Evolutionary conservation across 148 eudicot genomes (phyloP).

Genomic region (Bassia scoparia): DNA sequence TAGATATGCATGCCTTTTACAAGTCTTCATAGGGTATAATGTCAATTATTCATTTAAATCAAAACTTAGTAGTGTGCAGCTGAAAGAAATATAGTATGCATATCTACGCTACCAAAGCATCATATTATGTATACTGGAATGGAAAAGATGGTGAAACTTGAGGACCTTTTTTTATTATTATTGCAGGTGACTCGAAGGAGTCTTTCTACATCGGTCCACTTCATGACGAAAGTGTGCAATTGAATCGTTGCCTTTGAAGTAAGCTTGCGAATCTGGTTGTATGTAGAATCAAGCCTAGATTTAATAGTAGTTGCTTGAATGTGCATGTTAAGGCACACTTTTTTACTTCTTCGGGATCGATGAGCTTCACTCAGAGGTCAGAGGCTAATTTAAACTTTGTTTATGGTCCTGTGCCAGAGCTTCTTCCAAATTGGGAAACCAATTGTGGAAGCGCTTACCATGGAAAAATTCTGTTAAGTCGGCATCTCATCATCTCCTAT

Average conservation of each 20-base stretch:
- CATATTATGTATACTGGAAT: not conserved
- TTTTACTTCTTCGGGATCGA: not conserved
- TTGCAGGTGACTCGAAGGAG: constrained; percentile 73
- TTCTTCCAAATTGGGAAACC: constrained; percentile 34
- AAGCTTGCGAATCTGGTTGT: constrained; percentile 13
- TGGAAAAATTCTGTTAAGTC: constrained; percentile 44
- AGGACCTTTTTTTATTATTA: not conserved
- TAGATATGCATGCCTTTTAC: not conserved
- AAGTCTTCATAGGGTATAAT: too few species aligned
- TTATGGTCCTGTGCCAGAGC: constrained; percentile 27
- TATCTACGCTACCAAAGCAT: not conserved
- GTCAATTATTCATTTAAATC: too few species aligned
- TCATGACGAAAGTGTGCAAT: constrained; percentile 27
- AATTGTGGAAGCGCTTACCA: constrained; percentile 34
- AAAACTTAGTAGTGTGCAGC: not conserved
- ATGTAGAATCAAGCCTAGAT: not conserved
- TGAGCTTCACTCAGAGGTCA: not conserved
- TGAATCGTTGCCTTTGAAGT: constrained; percentile 85
- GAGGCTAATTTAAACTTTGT: not conserved
- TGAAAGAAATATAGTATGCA: not conserved
- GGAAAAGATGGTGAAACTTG: constrained; percentile 7
- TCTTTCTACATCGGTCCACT: constrained; percentile 62
- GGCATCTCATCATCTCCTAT: constrained; percentile 23
- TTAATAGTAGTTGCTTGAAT: not conserved
- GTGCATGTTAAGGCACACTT: not conserved